Conservation (phyloP, 208 protist species). For the Entamoeba histolytica region DNA sequence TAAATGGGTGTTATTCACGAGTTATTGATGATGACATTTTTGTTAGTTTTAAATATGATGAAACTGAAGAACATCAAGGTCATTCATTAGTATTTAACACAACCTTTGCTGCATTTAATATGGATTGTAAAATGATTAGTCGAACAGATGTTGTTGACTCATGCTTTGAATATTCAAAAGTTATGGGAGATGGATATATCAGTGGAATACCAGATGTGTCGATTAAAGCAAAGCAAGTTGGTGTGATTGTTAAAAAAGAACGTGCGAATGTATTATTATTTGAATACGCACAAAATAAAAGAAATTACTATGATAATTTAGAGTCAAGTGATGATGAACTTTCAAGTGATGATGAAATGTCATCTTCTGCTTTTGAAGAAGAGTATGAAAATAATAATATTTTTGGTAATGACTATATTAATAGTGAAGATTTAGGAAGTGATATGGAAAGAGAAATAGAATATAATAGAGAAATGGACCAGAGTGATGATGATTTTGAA, state of each 20-base stretch:
- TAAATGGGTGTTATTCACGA: neutral
- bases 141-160: neutral
- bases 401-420: neutral
- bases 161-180: neutral
- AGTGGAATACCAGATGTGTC: neutral
- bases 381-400: neutral
- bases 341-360: neutral
- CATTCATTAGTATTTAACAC: neutral
- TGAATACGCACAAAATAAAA: neutral
- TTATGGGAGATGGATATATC: neutral
- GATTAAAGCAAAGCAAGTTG: neutral
- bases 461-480: neutral
- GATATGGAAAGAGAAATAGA: neutral
- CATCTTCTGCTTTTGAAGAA: neutral
- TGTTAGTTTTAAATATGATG: neutral
- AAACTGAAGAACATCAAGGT: neutral
- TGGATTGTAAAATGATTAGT: neutral
- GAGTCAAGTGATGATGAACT: neutral
- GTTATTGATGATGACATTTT: neutral
- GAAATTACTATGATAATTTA: neutral
- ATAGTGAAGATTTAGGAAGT: neutral
- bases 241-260: neutral
- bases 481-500: neutral
- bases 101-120: neutral
- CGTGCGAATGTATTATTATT: neutral